These are phyloP conservation scores for Tephrocybe rancida DNA, from an alignment of 768 basidiomycete species.

Conservation along the genomic window DNA sequence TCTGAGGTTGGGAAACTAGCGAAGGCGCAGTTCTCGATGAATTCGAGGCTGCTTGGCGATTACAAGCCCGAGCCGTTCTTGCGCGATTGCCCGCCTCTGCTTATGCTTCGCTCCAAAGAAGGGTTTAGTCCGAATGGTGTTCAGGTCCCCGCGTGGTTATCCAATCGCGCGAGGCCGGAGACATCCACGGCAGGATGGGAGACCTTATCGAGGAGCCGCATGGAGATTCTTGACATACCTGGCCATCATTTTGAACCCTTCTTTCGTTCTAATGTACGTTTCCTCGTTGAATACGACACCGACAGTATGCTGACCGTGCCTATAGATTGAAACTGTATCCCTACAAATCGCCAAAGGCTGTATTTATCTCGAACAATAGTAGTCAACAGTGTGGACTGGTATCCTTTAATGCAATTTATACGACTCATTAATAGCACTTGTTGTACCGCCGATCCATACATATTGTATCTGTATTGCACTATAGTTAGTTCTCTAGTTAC, in stretches of 20 bases:
- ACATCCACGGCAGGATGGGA: conserved; percentile 50
- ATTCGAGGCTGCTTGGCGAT: conserved; percentile 43
- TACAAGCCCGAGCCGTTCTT: conserved; percentile 40
- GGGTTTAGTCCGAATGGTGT: conserved; percentile 38
- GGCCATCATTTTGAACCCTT: conserved; percentile 72
- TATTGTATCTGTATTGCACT: too few species aligned
- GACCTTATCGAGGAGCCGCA: conserved; percentile 30
- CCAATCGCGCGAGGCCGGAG: conserved; percentile 39
- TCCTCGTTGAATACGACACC: background rate
- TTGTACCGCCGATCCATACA: too few species aligned
- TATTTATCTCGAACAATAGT: conserved; percentile 14
- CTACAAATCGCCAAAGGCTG: conserved; percentile 32
- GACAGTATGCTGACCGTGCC: background rate
- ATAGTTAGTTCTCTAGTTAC: too few species aligned
- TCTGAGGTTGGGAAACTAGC: conserved; percentile 37
- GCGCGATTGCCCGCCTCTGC: conserved; percentile 35
- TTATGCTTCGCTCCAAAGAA: conserved; percentile 56
- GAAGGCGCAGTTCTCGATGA: conserved; percentile 51
- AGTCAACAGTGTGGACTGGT: background rate
- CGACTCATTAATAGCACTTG: background rate
- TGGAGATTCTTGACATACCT: conserved; percentile 57
- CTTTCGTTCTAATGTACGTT: conserved; percentile 46
- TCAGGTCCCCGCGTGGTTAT: conserved; percentile 54
- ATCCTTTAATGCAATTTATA: background rate
- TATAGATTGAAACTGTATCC: conserved; percentile 32